Evolutionary conservation across 352 stramenopile genomes (phyloP), one percentile per base, ranked within the genome.

Genomic region (Halophytophthora batemanensis): DNA sequence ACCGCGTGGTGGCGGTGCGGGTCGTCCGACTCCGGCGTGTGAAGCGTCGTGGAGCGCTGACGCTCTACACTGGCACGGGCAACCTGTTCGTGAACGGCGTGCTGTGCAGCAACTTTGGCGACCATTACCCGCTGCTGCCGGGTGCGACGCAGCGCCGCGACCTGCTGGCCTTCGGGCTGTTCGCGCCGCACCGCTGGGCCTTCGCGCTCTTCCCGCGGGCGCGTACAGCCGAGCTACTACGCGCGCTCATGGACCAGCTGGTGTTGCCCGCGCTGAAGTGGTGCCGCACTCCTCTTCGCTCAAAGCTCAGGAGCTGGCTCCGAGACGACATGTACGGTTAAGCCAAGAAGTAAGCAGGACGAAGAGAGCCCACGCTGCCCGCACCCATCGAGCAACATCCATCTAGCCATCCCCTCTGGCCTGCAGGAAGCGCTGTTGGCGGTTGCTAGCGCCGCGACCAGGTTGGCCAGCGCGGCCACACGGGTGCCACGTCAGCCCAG

Each of bases 31-130:
- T 86, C 34, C 60, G 43, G 6, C 22, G 22, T 7, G 59, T 67
- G 31, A 56, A 43, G 21, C 63, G 49, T 19, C 57, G 45, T 13
- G 61, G 69, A 2, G 75, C 69, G 21, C 59, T 79, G 35, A 88
- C 76, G 2, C 67, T 88, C 28, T 88, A 89, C 69, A 87, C 76
- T 7, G 76, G 61, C 33, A 68, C 66, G n/a, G 77, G 78, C 57
- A 86, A 79, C 41, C 17, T 89, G 38, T 71, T 91, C 45, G 74
- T 89, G 39, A 63, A 85, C 39, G 74, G 74, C 45, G 73, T 76
- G 50, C 61, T 88, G 36, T 91, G 80, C 57, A 87, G 77, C 56
- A 91, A 86, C 69, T 91, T 89, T 43, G 80, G 75, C 45, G 77
- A 87, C 62, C 71, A 72, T 36, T 91, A 91, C 36, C 74, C 71